These are phyloP conservation scores for Globisporangium canariense DNA, from an alignment of 352 stramenopile genomes.

Conservation along the genomic window DNA sequence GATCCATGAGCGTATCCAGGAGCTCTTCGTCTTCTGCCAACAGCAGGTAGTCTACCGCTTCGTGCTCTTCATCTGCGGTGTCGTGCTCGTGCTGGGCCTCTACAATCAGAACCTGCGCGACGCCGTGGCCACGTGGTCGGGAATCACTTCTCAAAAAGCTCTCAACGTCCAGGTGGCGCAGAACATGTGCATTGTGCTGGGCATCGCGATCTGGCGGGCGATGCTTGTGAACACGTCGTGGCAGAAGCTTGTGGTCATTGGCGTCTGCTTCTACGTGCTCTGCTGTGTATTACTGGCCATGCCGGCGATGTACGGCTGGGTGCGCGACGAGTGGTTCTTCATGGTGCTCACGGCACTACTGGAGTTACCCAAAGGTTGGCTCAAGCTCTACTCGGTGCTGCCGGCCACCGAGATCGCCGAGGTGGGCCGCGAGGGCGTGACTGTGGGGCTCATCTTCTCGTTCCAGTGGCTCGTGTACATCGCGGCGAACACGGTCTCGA, in stretches of 20 bases:
- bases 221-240: constrained; percentile 38
- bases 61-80: constrained; percentile 42
- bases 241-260: constrained; percentile 30
- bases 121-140: constrained; percentile 35
- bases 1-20: constrained; percentile 23
- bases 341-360: constrained; percentile 23
- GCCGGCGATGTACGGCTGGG: constrained; percentile 31
- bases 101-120: constrained; percentile 34
- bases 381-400: constrained; percentile 39
- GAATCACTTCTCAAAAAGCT: constrained; percentile 20
- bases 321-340: constrained; percentile 46
- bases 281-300: constrained; percentile 28
- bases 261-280: constrained; percentile 25
- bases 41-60: constrained; percentile 53
- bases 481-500: constrained; percentile 22
- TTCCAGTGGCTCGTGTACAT: constrained; percentile 38
- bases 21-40: constrained; percentile 52
- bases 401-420: constrained; percentile 51
- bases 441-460: constrained; percentile 45
- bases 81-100: constrained; percentile 34
- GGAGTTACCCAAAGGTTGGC: constrained; percentile 34
- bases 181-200: constrained; percentile 26
- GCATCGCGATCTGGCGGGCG: constrained; percentile 37
- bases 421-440: constrained; percentile 48
- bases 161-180: constrained; percentile 26